Base-by-base conservation (phyloP, 2,329 filamentous ascomycete genomes). In the Ambrosiella xylebori region DNA sequence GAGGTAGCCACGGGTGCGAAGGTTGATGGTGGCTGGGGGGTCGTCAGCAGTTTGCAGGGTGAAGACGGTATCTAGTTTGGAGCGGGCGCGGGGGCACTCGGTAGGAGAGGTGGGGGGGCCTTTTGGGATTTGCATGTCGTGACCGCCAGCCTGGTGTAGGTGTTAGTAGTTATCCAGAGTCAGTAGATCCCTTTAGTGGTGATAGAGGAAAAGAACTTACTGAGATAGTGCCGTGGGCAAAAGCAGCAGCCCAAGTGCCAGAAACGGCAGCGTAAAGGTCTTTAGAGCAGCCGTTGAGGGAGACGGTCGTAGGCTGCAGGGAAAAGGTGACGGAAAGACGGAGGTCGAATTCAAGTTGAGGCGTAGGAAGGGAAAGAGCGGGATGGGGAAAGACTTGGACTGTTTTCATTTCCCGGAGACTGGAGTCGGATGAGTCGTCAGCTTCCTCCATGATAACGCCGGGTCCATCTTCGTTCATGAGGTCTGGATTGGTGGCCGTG, bases 221-320 rank as follows among this genome's bases (percentile, higher is more conserved):
- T 69, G 75, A 65, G 61, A 76, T 71, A 39, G 69, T 71, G 36
- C 74, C 75, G 55, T 73, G 71, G 54, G 74, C 74, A 67, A 75
- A 77, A 0, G 69, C 71, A 6, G 73, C 75, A 7, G 71, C 72
- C 73, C 74, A 77, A 9, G 66, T 68, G 1, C 75, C 74, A 8
- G 70, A 71, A 7, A 69, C 69, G 55, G 76, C 73, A 11, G 73
- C 73, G 36, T 74, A 74, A 65, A 75, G 76, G 62, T 77, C 75
- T 59, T 74, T 71, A 58, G 17, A 56, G 15, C 17, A 49, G 39
- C 8, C 56, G 15, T 36, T 19, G 27, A 36, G 35, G 39, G 8
- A 41, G 41, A 52, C 15, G 36, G 13, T 45, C 19, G 19, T 53
- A 1, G 7, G 55, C 9, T 9, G 49, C 15, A 35, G 9, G n/a